phyloP scores from a whole-genome alignment of 768 basidiomycete species.

The Agaricus blazei region DNA sequence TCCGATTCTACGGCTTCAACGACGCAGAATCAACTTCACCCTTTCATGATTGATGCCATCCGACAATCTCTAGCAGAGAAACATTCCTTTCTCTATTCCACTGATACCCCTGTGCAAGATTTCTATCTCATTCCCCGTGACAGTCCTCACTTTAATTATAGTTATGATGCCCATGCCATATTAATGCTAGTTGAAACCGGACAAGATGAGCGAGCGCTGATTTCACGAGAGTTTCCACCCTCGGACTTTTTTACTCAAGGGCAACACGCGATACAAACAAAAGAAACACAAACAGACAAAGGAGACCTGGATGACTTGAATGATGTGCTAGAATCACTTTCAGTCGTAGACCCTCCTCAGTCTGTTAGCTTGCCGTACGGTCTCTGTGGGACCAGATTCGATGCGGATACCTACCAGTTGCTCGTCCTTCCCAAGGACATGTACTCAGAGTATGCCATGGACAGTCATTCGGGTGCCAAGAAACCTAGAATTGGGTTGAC shows the following conservation, averaged over 20 bases:
- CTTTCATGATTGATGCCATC: conserved; percentile 57
- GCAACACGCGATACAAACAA: not conserved
- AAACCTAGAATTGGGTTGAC: not conserved
- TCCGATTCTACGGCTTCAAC: conserved; percentile 17
- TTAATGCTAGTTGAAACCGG: conserved; percentile 53
- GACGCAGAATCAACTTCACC: conserved; percentile 33
- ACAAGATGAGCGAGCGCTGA: conserved; percentile 43
- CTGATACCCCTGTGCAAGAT: conserved; percentile 63
- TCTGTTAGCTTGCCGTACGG: conserved; percentile 1
- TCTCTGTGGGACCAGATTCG: not conserved
- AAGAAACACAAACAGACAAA: not conserved
- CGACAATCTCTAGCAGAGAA: conserved; percentile 47
- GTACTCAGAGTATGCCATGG: not conserved
- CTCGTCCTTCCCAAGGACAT: not conserved
- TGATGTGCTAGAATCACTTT: not conserved
- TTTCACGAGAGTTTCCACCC: conserved; percentile 73
- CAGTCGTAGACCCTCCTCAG: not conserved
- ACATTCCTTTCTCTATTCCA: conserved; percentile 53
- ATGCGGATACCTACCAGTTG: not conserved
- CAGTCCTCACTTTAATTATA: conserved; percentile 63
- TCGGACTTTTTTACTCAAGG: conserved; percentile 30
- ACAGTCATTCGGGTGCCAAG: not conserved
- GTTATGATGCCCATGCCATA: conserved; percentile 66
- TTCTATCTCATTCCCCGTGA: conserved; percentile 69
- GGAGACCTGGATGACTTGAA: not conserved